Percentiles rank a stretch among this genome's conserved stretches.
Conservation (phyloP, 2,329 filamentous ascomycete species). For the Aureobasidium sp. region DNA sequence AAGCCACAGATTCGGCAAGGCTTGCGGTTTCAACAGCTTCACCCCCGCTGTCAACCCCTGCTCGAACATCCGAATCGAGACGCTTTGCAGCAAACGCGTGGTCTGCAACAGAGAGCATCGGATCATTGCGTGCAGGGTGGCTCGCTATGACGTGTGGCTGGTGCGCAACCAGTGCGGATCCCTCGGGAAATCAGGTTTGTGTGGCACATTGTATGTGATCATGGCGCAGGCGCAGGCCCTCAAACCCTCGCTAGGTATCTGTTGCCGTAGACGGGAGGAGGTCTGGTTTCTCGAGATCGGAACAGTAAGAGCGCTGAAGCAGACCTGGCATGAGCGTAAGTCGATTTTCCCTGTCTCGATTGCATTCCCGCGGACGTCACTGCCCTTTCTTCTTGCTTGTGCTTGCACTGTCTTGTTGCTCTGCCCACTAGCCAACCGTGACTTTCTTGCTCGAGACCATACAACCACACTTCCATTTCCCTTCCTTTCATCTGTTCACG, state of each 20-base stretch:
- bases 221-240: slow-evolving; percentile 1
- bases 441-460: neutral
- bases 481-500: neutral
- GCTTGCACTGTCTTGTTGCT: slow-evolving; percentile 1
- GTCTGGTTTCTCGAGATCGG: neutral
- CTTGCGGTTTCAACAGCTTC: neutral
- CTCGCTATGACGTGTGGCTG: slow-evolving; percentile 14
- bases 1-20: slow-evolving; percentile 5
- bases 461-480: neutral
- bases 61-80: neutral
- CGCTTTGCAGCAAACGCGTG: neutral
- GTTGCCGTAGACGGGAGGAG: neutral
- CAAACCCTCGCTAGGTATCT: slow-evolving; percentile 1
- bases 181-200: slow-evolving; percentile 12
- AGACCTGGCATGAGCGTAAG: neutral
- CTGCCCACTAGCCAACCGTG: neutral
- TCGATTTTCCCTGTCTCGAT: neutral
- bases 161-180: slow-evolving; percentile 5
- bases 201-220: slow-evolving; percentile 7
- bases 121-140: neutral
- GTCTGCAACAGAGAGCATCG: neutral
- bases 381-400: neutral
- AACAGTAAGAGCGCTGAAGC: neutral
- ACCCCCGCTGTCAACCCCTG: neutral
- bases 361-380: slow-evolving; percentile 5